phyloP scores from a whole-genome alignment of 2,329 filamentous ascomycete genomes.

The Nemania abortiva region DNA sequence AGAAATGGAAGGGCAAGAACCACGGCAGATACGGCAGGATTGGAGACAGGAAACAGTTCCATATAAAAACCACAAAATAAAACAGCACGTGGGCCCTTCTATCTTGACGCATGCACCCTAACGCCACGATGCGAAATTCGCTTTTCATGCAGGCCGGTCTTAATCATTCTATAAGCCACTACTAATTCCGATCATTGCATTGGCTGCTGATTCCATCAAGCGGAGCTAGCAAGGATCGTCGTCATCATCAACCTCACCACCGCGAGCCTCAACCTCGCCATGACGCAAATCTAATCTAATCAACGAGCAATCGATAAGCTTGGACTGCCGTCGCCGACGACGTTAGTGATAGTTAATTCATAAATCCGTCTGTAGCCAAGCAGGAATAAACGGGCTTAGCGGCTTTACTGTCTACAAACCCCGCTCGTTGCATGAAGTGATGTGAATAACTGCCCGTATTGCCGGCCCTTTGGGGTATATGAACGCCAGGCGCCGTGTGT shows the following conservation, averaged over 20 bases:
- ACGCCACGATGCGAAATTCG: not conserved
- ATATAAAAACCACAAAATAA: not conserved
- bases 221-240: not conserved
- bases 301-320: not conserved
- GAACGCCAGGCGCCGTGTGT: not conserved
- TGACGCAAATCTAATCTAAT: not conserved
- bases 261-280: not conserved
- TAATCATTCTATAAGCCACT: not conserved
- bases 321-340: not conserved
- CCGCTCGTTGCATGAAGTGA: not conserved
- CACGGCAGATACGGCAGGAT: not conserved
- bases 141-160: not conserved
- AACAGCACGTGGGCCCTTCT: not conserved
- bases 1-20: not conserved
- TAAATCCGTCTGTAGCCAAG: not conserved
- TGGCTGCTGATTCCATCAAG: not conserved
- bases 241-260: not conserved
- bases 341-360: not conserved
- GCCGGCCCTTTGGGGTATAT: not conserved
- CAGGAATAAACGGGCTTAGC: constrained; percentile 20
- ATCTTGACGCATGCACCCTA: not conserved
- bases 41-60: not conserved
- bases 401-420: constrained; percentile 17
- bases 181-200: not conserved
- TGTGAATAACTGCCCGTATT: not conserved